These are phyloP conservation scores for Kondoa subrosea DNA, from an alignment of 768 basidiomycete species.

Conservation along the genomic window DNA sequence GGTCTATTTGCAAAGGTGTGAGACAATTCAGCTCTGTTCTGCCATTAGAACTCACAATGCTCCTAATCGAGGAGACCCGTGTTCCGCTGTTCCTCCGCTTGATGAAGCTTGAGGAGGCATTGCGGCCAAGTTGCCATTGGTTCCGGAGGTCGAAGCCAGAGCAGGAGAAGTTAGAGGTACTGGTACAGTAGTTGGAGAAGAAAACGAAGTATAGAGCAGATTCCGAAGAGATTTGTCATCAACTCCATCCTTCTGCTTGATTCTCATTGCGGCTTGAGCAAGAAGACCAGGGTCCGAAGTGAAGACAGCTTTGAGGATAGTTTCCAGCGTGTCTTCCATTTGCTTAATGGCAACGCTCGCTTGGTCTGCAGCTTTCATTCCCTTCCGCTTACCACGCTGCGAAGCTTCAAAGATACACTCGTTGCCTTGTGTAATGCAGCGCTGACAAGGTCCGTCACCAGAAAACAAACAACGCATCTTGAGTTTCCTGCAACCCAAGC, in stretches of 20 bases:
- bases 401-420: conserved; percentile 93
- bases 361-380: background rate
- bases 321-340: conserved; percentile 76
- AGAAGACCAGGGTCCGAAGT: background rate
- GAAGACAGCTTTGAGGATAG: conserved; percentile 57
- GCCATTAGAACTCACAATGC: too few relatives aligned
- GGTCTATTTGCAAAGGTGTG: too few relatives aligned
- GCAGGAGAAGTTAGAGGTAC: background rate
- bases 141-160: background rate
- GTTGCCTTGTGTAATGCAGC: conserved; percentile 41
- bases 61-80: background rate
- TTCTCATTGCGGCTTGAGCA: background rate
- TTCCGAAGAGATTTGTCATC: background rate
- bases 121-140: background rate
- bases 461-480: conserved; percentile 39
- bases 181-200: background rate
- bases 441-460: conserved; percentile 70
- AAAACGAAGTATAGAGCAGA: background rate
- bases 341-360: conserved; percentile 46
- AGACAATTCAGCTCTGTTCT: too few relatives aligned
- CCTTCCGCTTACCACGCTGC: conserved; percentile 51
- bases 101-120: background rate
- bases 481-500: background rate
- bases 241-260: background rate
- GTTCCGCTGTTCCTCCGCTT: background rate